These are phyloP conservation scores for Apodospora peruviana DNA, from an alignment of 495 filamentous ascomycete species.

Conservation along the genomic window DNA sequence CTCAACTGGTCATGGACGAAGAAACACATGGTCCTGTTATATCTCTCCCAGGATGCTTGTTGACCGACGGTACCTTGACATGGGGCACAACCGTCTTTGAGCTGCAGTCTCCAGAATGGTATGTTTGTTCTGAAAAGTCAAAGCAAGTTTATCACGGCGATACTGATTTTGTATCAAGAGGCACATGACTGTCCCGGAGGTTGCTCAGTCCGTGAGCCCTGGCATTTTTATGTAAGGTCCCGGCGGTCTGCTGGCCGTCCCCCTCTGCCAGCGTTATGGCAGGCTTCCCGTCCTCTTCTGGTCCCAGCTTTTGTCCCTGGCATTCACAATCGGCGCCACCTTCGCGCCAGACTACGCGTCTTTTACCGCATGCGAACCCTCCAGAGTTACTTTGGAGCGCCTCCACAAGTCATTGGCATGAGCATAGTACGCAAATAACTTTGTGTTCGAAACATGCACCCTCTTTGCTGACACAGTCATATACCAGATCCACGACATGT, in stretches of 20 bases:
- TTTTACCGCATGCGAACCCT: slow-evolving; percentile 49
- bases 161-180: neutral
- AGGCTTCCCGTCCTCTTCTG: slow-evolving; percentile 48
- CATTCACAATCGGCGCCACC: slow-evolving; percentile 43
- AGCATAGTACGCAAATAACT: no score
- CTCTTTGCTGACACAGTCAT: no score
- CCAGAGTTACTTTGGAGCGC: slow-evolving; percentile 42
- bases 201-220: slow-evolving; percentile 42
- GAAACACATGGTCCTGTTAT: slow-evolving; percentile 43
- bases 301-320: slow-evolving; percentile 43
- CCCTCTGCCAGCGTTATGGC: slow-evolving; percentile 44
- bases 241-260: slow-evolving; percentile 48
- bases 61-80: slow-evolving; percentile 39
- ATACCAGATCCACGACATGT: slow-evolving; percentile 51
- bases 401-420: slow-evolving; percentile 50
- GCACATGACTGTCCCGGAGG: slow-evolving; percentile 34
- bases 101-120: slow-evolving; percentile 44
- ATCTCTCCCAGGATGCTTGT: slow-evolving; percentile 11
- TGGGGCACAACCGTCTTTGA: slow-evolving; percentile 46
- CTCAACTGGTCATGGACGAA: slow-evolving; percentile 49
- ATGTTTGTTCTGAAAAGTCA: neutral
- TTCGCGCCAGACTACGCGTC: slow-evolving; percentile 37
- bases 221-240: slow-evolving; percentile 49
- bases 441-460: no score
- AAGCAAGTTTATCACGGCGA: neutral